These are phyloP conservation scores for Corylus heterophylla DNA, from an alignment of 306 rosid genomes.

Conservation along the genomic window DNA sequence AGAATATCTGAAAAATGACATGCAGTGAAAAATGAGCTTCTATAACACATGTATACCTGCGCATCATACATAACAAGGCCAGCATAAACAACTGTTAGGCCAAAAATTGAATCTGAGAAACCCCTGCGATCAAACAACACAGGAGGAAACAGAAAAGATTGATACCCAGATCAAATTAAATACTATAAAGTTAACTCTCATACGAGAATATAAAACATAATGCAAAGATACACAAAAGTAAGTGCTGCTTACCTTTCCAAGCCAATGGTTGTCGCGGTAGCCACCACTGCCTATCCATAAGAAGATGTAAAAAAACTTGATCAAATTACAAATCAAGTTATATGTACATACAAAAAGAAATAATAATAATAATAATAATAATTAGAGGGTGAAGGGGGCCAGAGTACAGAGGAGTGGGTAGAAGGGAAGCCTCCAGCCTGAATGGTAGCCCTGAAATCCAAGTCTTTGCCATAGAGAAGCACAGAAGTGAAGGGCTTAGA, in stretches of 20 bases:
- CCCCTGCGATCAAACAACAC: constrained; percentile 56
- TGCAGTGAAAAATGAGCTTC: constrained; percentile 9
- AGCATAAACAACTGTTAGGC: constrained; percentile 82
- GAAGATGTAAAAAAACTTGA: constrained; percentile 29
- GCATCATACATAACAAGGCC: constrained; percentile 93
- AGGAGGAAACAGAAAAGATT: neutral
- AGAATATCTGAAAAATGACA: neutral
- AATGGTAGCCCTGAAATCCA: constrained; percentile 58
- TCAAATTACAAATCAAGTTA: constrained; percentile 31
- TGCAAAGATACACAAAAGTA: constrained; percentile 1
- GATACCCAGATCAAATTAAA: neutral
- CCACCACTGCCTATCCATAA: constrained; percentile 69
- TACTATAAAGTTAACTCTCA: neutral
- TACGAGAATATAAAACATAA: constrained; percentile 14
- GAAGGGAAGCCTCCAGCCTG: constrained; percentile 96
- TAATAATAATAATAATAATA: neutral
- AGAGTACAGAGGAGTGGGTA: constrained; percentile 83
- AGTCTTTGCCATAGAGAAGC: constrained; percentile 62
- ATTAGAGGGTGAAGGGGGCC: neutral
- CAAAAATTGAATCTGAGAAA: constrained; percentile 83
- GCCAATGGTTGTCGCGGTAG: constrained; percentile 80
- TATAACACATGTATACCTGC: constrained; percentile 54
- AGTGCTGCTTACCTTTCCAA: constrained; percentile 61
- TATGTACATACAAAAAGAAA: neutral
- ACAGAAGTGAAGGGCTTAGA: constrained; percentile 76